These are phyloP conservation scores for Leccinum fallax DNA, from an alignment of 1,284 basidiomycete species.

Conservation along the genomic window DNA sequence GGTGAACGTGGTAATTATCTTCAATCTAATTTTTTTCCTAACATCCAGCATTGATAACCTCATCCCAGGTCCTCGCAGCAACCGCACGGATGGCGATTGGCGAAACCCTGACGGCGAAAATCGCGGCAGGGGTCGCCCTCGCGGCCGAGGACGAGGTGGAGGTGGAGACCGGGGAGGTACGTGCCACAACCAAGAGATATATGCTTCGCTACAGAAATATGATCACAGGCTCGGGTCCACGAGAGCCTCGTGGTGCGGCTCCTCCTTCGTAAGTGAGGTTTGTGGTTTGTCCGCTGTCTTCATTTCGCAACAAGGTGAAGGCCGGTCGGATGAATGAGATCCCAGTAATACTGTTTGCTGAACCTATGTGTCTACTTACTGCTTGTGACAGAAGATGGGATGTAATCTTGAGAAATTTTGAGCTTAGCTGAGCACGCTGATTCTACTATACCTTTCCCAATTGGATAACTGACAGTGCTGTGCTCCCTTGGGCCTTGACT, in stretches of 20 bases:
- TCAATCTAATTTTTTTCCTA: neutral
- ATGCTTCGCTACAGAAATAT: neutral
- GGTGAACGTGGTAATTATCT: conserved; percentile 38
- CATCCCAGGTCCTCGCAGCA: conserved; percentile 38
- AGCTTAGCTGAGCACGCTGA: neutral
- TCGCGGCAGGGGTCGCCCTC: conserved; percentile 45
- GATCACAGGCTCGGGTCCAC: conserved; percentile 23
- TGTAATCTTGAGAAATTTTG: conserved; percentile 6
- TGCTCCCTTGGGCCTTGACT: neutral
- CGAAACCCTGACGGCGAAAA: conserved; percentile 40
- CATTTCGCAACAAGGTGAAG: conserved; percentile 1
- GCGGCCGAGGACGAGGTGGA: conserved; percentile 46
- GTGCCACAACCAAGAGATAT: conserved; percentile 2
- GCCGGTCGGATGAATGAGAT: neutral
- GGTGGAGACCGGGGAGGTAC: conserved; percentile 35
- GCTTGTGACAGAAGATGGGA: neutral
- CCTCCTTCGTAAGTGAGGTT: conserved; percentile 20
- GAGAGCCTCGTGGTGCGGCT: conserved; percentile 21
- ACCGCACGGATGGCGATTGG: conserved; percentile 40
- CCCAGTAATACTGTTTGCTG: conserved; percentile 6
- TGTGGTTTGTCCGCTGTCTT: neutral
- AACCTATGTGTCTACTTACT: conserved; percentile 8
- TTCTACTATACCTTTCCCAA: neutral
- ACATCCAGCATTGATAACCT: conserved; percentile 1
- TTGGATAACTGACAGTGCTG: neutral